A percentile compares a stretch with the other conserved stretches of the same genome.
Conservation (phyloP, 2,329 filamentous ascomycete species). For the Aspergillus cejpii region DNA sequence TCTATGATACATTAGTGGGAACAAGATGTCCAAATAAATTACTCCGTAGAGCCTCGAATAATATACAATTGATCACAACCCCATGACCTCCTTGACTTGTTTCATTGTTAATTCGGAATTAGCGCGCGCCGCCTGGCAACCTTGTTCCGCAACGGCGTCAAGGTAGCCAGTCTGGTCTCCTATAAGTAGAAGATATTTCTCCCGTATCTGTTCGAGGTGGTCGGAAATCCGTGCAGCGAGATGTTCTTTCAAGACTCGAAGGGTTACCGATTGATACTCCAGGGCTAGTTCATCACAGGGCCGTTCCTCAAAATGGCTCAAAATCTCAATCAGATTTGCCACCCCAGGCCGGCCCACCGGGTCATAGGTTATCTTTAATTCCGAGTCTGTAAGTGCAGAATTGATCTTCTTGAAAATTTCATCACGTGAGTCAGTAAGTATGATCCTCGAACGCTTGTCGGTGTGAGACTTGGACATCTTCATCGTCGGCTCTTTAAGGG, state of each 20-base stretch:
- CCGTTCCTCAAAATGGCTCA: conserved; percentile 58
- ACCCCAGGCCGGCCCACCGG: conserved; percentile 66
- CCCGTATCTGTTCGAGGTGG: conserved; percentile 30
- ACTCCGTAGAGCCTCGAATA: no score
- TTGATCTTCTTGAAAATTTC: conserved; percentile 64
- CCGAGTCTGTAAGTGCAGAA: conserved; percentile 68
- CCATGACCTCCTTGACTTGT: conserved; percentile 27
- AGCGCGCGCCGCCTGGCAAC: conserved; percentile 25
- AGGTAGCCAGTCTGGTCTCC: conserved; percentile 23
- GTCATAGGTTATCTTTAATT: conserved; percentile 64
- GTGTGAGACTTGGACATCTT: conserved; percentile 95
- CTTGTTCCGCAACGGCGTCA: conserved; percentile 28
- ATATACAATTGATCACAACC: conserved; percentile 20
- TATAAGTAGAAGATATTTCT: conserved; percentile 30
- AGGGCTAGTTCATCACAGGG: conserved; percentile 43
- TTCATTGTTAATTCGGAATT: conserved; percentile 31
- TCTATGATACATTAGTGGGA: no score
- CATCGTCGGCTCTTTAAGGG: conserved; percentile 63
- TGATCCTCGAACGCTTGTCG: conserved; percentile 66
- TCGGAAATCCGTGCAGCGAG: conserved; percentile 46
- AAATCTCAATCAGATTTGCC: conserved; percentile 74
- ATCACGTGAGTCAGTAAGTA: conserved; percentile 65
- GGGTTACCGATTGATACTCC: conserved; percentile 41
- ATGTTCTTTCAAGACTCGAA: conserved; percentile 58
- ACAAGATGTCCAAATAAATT: not conserved